Base-by-base conservation (phyloP, 306 rosid genomes). In the Albizia julibrissin region DNA sequence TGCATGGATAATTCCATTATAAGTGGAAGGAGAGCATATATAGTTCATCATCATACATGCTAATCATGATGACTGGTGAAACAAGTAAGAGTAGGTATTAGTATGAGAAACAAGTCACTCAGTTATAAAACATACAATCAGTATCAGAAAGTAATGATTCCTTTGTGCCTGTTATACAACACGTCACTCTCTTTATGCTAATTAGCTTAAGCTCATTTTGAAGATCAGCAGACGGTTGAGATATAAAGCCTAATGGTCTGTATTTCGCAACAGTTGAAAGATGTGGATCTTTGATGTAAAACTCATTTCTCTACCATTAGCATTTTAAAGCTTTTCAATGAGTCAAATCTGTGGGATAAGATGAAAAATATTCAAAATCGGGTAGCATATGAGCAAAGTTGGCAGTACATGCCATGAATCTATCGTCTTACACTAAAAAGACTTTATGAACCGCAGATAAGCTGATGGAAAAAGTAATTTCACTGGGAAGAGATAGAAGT, bases 1-100 rank as follows among this genome's bases (percentile, higher is more conserved):
- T 56, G n/a, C 80, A 78, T 22, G 58, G 65, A 8, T 61, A 72
- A 77, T 52, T 74, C 54, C 34, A 47, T 59, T 37, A n/a, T 72
- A 81, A 3, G 43, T 3, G 15, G 52, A 78, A 78, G 80, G 18
- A 24, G 4, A 73, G 70, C 74, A 56, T 66, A 29, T 27, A 54
- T 64, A 42, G 49, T 75, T 15, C 69, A 82, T 74, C 52, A 68
- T 14, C 80, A 71, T 66, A 14, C 68, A 68, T 3, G 4, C 69
- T 44, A 62, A 62, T 27, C 33, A 26, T 26, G 14, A 62, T 62
- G 33, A 5, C 78, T 21, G 16, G 12, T 10, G 47, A 52, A 74
- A 31, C 44, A 69, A 22, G 52, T 52, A 69, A 3, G 3, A 21
- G 22, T 31, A 40, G 5, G 9, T 69, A 39, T 37, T 37, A 67